phyloP scores from a whole-genome alignment of 768 basidiomycete species.

The Agaricus sinodeliciosus region DNA sequence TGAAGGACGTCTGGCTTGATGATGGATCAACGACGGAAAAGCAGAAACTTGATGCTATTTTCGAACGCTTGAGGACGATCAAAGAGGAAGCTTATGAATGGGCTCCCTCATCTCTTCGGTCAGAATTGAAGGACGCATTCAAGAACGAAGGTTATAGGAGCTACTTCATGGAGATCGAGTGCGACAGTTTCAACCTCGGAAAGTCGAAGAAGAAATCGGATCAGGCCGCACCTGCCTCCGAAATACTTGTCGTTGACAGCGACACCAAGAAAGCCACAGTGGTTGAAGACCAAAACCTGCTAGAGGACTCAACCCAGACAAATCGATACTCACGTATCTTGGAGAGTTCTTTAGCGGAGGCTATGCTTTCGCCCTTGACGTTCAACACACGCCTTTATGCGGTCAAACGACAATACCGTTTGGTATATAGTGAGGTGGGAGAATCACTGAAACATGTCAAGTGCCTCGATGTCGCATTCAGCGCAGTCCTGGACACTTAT shows the following conservation, averaged over 20 bases:
- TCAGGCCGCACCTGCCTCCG: neutral
- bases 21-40: constrained; percentile 8
- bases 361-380: no score
- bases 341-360: no score
- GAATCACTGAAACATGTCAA: constrained; percentile 19
- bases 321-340: neutral
- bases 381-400: neutral
- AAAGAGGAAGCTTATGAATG: neutral
- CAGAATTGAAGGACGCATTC: neutral
- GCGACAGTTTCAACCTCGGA: neutral
- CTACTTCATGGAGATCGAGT: constrained; percentile 1
- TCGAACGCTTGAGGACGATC: constrained; percentile 3
- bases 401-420: neutral
- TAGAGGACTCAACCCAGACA: neutral
- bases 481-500: neutral
- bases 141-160: neutral
- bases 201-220: neutral
- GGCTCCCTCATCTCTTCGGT: neutral
- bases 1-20: constrained; percentile 19
- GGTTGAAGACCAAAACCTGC: neutral
- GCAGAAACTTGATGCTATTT: constrained; percentile 12
- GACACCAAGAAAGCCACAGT: neutral
- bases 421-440: constrained; percentile 1
- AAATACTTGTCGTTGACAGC: neutral
- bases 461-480: constrained; percentile 10